Conservation (phyloP, 768 basidiomycete genomes). For the Cubamyces sp. region DNA sequence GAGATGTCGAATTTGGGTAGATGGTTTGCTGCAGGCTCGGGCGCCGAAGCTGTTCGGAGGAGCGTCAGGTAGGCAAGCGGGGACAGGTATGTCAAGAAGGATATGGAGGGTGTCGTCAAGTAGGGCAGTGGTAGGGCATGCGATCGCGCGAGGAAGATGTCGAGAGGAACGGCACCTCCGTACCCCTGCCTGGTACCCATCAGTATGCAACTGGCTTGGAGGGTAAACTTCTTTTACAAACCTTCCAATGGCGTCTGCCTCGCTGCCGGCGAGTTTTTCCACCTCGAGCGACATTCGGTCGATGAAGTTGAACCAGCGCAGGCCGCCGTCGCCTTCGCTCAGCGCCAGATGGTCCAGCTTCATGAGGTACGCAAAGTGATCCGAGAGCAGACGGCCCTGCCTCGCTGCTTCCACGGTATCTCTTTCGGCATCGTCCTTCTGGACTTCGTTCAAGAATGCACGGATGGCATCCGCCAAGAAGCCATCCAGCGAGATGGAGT, state of each 20-base stretch:
- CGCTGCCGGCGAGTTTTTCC: constrained; percentile 53
- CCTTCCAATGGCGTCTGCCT: constrained; percentile 58
- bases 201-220: constrained; percentile 41
- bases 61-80: constrained; percentile 71
- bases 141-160: constrained; percentile 68
- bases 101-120: constrained; percentile 65
- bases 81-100: constrained; percentile 73
- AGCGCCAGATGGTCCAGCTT: constrained; percentile 70
- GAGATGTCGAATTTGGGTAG: constrained; percentile 57
- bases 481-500: constrained; percentile 62
- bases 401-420: constrained; percentile 57
- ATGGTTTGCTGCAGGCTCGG: constrained; percentile 31
- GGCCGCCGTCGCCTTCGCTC: constrained; percentile 61
- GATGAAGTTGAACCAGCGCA: constrained; percentile 76
- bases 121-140: constrained; percentile 77
- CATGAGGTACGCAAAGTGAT: constrained; percentile 70
- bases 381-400: constrained; percentile 51
- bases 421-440: constrained; percentile 53
- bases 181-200: constrained; percentile 19
- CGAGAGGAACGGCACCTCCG: constrained; percentile 56
- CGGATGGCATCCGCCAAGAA: constrained; percentile 62
- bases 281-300: constrained; percentile 55
- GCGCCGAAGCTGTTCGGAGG: constrained; percentile 43
- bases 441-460: constrained; percentile 62
- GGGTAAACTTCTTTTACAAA: constrained; percentile 31